Evolutionary conservation across 306 rosid genomes (phyloP).

Genomic region (Rubus parviflorus): DNA sequence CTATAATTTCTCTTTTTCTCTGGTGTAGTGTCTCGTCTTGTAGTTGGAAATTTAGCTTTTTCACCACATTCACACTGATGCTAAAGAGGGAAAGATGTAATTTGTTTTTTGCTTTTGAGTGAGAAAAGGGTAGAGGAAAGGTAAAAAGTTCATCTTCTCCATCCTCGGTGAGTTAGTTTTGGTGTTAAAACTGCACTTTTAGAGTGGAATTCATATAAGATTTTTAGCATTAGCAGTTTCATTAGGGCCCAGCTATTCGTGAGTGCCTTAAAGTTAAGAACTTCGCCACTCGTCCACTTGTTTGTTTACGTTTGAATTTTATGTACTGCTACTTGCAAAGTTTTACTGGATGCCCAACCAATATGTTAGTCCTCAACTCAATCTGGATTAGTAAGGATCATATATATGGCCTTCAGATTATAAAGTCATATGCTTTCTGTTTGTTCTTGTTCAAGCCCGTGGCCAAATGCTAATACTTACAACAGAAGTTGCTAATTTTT

Average conservation of each 20-base stretch:
- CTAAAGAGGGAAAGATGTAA: conserved; percentile 32
- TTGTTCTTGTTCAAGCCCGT: conserved; percentile 7
- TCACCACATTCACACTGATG: conserved; percentile 47
- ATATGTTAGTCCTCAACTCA: neutral
- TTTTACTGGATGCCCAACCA: neutral
- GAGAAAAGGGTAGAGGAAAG: conserved; percentile 21
- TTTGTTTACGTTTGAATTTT: neutral
- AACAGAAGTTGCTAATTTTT: neutral
- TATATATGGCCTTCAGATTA: neutral
- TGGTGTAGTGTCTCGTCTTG: conserved; percentile 27
- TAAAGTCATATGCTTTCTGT: conserved; percentile 5
- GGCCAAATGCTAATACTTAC: neutral
- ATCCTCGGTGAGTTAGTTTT: conserved; percentile 31
- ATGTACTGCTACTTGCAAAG: neutral
- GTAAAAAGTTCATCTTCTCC: conserved; percentile 32
- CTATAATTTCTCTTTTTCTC: conserved; percentile 42
- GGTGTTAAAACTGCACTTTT: conserved; percentile 29
- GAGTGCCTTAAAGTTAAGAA: conserved; percentile 6
- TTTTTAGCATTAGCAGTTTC: neutral
- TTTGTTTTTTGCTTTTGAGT: conserved; percentile 31
- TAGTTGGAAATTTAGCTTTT: conserved; percentile 44
- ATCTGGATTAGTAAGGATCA: neutral
- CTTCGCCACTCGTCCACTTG: neutral
- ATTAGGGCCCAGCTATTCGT: neutral
- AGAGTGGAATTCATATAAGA: conserved; percentile 18